phyloP scores from a whole-genome alignment of 2,329 filamentous ascomycete species.

The Nannizziopsis barbatae region DNA sequence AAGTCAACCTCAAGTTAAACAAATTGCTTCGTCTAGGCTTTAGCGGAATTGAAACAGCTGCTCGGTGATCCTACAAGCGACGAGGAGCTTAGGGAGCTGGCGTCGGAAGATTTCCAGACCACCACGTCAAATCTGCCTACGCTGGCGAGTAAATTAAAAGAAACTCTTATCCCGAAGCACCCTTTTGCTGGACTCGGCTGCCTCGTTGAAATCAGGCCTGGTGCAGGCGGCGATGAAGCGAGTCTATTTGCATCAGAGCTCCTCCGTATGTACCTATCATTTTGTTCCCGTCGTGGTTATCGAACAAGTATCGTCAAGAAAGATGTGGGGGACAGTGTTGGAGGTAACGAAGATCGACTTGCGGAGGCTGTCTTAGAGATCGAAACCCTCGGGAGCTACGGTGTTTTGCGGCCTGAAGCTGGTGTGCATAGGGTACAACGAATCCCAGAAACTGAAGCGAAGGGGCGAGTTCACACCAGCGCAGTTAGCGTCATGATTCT shows the following conservation, averaged over 20 bases:
- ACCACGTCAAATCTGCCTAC: slow-evolving; percentile 52
- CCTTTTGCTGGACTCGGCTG: slow-evolving; percentile 85
- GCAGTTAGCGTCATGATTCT: slow-evolving; percentile 87
- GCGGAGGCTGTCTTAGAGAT: slow-evolving; percentile 84
- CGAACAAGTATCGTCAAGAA: slow-evolving; percentile 64
- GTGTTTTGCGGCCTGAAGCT: slow-evolving; percentile 69
- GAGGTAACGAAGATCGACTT: slow-evolving; percentile 54
- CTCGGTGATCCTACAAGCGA: slow-evolving; percentile 57
- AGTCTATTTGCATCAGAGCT: slow-evolving; percentile 80
- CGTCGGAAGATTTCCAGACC: slow-evolving; percentile 57
- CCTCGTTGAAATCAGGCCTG: slow-evolving; percentile 81
- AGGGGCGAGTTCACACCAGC: slow-evolving; percentile 85
- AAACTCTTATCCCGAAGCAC: slow-evolving; percentile 71
- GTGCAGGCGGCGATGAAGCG: slow-evolving; percentile 83
- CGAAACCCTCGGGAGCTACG: slow-evolving; percentile 65
- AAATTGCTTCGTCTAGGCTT: slow-evolving; percentile 33
- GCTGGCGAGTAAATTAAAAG: slow-evolving; percentile 59
- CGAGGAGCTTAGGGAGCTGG: slow-evolving; percentile 48
- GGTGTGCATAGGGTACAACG: slow-evolving; percentile 94
- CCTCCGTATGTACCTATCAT: slow-evolving; percentile 77
- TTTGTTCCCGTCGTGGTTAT: slow-evolving; percentile 60
- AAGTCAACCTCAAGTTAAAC: not conserved
- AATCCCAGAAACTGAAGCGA: slow-evolving; percentile 79
- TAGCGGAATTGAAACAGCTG: slow-evolving; percentile 61
- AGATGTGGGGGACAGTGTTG: slow-evolving; percentile 56